Evolutionary conservation across 192 early-diverging fungal genomes (phyloP).

Genomic region (Phycomyces blakesleeanus): DNA sequence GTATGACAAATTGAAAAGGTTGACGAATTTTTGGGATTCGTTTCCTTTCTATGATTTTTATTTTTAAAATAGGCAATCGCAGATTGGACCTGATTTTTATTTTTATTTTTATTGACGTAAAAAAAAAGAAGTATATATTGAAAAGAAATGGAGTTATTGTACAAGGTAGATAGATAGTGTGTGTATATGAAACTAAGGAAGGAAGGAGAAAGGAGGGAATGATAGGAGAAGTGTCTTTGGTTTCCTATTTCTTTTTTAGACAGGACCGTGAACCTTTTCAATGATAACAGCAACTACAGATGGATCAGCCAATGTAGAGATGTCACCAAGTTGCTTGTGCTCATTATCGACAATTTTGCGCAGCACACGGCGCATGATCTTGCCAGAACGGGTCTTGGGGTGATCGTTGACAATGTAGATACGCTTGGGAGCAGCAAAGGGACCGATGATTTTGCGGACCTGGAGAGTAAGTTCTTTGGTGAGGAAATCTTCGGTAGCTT

Average conservation of each 20-base stretch:
- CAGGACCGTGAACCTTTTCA: slow-evolving; percentile 14
- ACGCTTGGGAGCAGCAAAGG: slow-evolving; percentile 87
- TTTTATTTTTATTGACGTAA: too few relatives aligned
- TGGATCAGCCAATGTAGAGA: slow-evolving; percentile 84
- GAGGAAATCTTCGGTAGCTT: slow-evolving; percentile 39
- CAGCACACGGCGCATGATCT: slow-evolving; percentile 93
- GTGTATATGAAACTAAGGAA: too few relatives aligned
- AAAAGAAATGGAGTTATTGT: too few relatives aligned
- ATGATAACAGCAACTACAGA: slow-evolving; percentile 22
- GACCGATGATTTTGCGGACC: slow-evolving; percentile 85
- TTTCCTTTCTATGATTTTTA: too few relatives aligned
- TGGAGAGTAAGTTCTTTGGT: slow-evolving; percentile 62
- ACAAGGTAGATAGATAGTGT: too few relatives aligned
- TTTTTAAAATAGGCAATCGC: too few relatives aligned
- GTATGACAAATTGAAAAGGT: too few relatives aligned
- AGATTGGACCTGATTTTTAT: too few relatives aligned
- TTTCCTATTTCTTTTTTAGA: too few relatives aligned
- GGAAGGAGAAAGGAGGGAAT: too few relatives aligned
- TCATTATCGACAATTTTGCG: slow-evolving; percentile 88
- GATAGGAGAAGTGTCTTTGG: background rate
- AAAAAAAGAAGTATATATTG: too few relatives aligned
- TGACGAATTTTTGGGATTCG: too few relatives aligned
- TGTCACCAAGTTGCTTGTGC: slow-evolving; percentile 80
- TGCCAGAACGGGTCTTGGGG: slow-evolving; percentile 94
- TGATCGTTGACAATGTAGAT: slow-evolving; percentile 82